phyloP scores from a whole-genome alignment of 306 rosid genomes.

The Macrotyloma uniflorum region DNA sequence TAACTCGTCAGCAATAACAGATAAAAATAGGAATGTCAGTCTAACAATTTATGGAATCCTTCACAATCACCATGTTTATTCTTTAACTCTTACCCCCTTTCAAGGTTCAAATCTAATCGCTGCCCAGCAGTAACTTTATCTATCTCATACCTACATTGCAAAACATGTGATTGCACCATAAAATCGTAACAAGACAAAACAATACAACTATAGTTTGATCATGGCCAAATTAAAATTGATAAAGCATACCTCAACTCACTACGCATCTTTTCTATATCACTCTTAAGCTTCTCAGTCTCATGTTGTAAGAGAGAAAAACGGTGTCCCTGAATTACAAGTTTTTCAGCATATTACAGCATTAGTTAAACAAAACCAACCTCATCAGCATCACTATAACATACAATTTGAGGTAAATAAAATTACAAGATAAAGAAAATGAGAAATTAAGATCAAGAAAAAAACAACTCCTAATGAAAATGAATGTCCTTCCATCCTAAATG shows the following conservation, averaged over 20 bases:
- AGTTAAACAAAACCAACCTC: constrained; percentile 19
- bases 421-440: neutral
- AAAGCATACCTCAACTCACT: constrained; percentile 76
- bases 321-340: constrained; percentile 67
- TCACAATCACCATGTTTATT: neutral
- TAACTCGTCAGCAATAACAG: neutral
- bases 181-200: constrained; percentile 11
- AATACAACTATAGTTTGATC: neutral
- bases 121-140: constrained; percentile 97
- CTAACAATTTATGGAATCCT: constrained; percentile 7
- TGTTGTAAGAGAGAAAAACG: constrained; percentile 91
- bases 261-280: constrained; percentile 95
- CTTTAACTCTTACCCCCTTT: constrained; percentile 72
- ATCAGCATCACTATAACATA: neutral
- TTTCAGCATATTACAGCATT: constrained; percentile 1
- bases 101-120: constrained; percentile 95
- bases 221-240: neutral
- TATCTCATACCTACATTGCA: constrained; percentile 77
- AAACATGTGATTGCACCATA: constrained; percentile 28
- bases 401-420: neutral
- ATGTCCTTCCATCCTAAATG: neutral
- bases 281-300: constrained; percentile 87
- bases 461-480: neutral
- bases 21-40: neutral
- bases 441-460: neutral